phyloP scores from a whole-genome alignment of 495 filamentous ascomycete species.

The Corynascus novoguineensis region DNA sequence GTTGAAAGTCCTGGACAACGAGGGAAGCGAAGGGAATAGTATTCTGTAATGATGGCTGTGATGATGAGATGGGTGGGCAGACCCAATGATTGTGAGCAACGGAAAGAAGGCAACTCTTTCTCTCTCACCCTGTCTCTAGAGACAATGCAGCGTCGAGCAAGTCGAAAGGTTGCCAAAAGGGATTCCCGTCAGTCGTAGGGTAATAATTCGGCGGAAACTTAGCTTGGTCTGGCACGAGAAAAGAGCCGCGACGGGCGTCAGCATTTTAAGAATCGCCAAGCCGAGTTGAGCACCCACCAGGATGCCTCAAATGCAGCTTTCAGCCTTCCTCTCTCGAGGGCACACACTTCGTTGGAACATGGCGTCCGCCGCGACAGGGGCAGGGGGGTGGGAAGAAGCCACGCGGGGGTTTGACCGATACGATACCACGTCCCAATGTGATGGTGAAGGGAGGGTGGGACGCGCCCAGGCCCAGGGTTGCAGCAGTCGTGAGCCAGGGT shows the following conservation, averaged over 20 bases:
- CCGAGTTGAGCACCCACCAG: constrained; percentile 12
- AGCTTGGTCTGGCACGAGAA: background rate
- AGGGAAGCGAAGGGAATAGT: too few relatives aligned
- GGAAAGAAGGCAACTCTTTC: too few relatives aligned
- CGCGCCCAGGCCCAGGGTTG: background rate
- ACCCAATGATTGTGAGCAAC: too few relatives aligned
- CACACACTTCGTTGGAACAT: background rate
- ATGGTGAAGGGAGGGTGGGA: background rate
- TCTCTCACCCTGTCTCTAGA: too few relatives aligned
- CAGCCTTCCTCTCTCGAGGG: constrained; percentile 13
- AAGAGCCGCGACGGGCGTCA: background rate
- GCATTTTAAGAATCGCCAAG: constrained; percentile 12
- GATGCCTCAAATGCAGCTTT: constrained; percentile 19
- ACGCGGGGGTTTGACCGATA: constrained; percentile 15
- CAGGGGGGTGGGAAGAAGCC: constrained; percentile 10
- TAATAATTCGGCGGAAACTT: constrained; percentile 1
- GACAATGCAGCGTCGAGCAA: background rate
- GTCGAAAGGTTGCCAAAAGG: background rate
- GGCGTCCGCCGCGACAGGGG: constrained; percentile 10
- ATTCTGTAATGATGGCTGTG: background rate
- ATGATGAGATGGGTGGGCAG: background rate
- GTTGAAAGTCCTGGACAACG: background rate
- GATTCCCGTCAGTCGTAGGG: background rate
- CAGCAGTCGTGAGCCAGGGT: background rate
- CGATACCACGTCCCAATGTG: background rate